Conservation (phyloP, 192 early-diverging fungal species). For the Podila verticillata region DNA sequence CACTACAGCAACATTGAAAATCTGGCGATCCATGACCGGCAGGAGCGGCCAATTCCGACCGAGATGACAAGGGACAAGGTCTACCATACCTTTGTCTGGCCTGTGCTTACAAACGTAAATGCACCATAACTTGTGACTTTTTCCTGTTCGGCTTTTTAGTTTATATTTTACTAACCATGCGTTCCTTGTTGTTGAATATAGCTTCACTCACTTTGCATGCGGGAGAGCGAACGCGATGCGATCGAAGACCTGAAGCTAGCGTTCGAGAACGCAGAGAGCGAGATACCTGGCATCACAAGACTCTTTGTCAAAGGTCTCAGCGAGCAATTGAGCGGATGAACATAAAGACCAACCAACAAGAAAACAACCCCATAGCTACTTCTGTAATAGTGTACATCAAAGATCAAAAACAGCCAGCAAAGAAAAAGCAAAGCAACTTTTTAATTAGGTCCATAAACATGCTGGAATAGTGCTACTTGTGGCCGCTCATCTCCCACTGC, state of each 20-base stretch:
- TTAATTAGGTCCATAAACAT: neutral
- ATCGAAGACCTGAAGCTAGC: conserved; percentile 33
- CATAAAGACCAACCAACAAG: neutral
- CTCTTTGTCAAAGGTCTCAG: conserved; percentile 41
- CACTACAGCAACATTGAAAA: conserved; percentile 20
- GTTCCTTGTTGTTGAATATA: neutral
- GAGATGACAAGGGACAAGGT: conserved; percentile 53
- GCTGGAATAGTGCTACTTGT: neutral
- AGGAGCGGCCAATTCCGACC: conserved; percentile 17
- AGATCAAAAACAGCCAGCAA: neutral
- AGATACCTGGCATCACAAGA: conserved; percentile 40
- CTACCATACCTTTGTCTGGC: conserved; percentile 43
- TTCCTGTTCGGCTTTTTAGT: neutral
- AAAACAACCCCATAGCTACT: neutral
- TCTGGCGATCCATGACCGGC: conserved; percentile 28
- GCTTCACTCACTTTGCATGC: conserved; percentile 27
- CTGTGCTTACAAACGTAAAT: conserved; percentile 37
- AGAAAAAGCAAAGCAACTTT: neutral
- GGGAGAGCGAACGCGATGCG: conserved; percentile 30
- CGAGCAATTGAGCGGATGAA: conserved; percentile 22
- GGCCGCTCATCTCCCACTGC: conserved; percentile 31
- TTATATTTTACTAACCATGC: neutral
- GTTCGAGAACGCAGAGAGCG: conserved; percentile 41
- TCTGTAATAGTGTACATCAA: neutral
- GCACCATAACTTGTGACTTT: neutral